Evolutionary conservation across 2,329 filamentous ascomycete species (phyloP).

Genomic region (Fusarium bactridioides): DNA sequence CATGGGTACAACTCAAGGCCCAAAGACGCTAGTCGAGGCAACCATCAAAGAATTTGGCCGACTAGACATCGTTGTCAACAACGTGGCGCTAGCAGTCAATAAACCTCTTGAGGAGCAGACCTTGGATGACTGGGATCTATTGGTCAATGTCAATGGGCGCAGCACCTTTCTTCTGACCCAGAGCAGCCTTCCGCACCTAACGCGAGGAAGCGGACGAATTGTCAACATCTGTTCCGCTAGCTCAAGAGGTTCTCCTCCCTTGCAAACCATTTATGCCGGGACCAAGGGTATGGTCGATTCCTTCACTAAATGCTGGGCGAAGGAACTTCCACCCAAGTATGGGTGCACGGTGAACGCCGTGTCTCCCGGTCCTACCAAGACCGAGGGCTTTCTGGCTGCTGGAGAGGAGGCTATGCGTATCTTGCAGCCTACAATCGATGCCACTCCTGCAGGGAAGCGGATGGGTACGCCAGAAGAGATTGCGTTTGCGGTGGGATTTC

Average conservation of each 20-base stretch:
- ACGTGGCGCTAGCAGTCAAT: neutral
- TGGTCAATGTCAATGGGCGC: neutral
- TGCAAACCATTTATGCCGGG: neutral
- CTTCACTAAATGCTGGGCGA: neutral
- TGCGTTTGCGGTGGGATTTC: neutral
- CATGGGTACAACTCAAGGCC: neutral
- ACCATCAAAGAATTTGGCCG: neutral
- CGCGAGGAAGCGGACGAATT: neutral
- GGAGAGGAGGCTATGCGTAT: neutral
- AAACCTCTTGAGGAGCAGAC: neutral
- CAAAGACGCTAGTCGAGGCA: neutral
- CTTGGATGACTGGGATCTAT: neutral
- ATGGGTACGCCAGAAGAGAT: neutral
- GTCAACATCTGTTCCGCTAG: neutral
- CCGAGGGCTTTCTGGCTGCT: neutral
- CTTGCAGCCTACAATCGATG: neutral
- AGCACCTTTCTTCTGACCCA: neutral
- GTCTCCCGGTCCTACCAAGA: neutral
- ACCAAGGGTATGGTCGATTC: neutral
- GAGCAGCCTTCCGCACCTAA: neutral
- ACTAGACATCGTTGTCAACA: neutral
- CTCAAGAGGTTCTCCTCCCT: neutral
- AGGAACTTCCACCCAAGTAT: neutral
- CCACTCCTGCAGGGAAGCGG: neutral
- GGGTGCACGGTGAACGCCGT: neutral